phyloP scores from a whole-genome alignment of 495 filamentous ascomycete genomes.

The Trichocladium antarcticum region DNA sequence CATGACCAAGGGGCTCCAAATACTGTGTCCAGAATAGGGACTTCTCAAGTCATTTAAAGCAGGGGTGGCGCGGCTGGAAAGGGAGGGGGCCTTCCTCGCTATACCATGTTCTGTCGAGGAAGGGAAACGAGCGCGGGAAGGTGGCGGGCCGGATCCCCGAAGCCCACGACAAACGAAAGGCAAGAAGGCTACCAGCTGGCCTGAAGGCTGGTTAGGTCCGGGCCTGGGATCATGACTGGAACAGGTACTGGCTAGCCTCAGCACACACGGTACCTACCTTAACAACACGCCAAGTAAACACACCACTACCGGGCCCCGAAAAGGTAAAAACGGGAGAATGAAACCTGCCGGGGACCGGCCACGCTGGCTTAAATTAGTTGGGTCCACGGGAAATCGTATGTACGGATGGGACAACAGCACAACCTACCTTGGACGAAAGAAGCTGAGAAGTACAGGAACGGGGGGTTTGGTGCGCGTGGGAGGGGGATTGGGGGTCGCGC shows the following conservation, averaged over 20 bases:
- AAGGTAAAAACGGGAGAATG: slow-evolving; percentile 24
- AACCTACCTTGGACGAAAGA: slow-evolving; percentile 2
- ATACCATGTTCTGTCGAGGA: not conserved
- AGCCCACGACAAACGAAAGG: too few relatives aligned
- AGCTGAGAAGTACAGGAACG: not conserved
- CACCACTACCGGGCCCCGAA: slow-evolving; percentile 14
- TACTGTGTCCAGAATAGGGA: slow-evolving; percentile 1
- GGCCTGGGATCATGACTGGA: too few relatives aligned
- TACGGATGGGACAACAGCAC: not conserved
- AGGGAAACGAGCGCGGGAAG: too few relatives aligned
- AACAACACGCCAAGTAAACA: slow-evolving; percentile 9
- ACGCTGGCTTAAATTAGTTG: slow-evolving; percentile 1
- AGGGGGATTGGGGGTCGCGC: not conserved
- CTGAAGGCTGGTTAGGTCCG: too few relatives aligned
- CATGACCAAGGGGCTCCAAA: slow-evolving; percentile 8
- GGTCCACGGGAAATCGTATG: slow-evolving; percentile 2
- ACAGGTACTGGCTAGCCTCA: not conserved
- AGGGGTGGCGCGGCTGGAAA: not conserved
- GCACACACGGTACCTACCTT: too few relatives aligned
- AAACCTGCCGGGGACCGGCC: slow-evolving; percentile 19
- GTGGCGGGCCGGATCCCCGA: too few relatives aligned
- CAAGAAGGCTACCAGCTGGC: too few relatives aligned
- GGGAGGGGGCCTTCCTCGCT: slow-evolving; percentile 3
- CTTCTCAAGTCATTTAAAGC: slow-evolving; percentile 18
- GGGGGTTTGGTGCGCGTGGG: not conserved